Conservation (phyloP, 352 stramenopile genomes). For the Peronospora farinosa region DNA sequence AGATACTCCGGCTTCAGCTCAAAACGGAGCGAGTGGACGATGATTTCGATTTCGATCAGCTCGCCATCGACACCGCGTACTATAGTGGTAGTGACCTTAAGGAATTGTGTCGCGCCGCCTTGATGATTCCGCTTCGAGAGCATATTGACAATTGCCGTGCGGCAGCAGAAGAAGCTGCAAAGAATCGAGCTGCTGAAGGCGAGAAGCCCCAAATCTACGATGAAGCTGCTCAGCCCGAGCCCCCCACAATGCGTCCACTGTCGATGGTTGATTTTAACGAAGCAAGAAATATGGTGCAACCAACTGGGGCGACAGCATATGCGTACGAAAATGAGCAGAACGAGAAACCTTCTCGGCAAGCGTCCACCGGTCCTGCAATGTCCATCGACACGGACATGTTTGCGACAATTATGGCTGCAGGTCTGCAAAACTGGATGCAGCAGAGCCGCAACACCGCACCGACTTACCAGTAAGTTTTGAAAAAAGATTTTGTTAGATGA, state of each 20-base stretch:
- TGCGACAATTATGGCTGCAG: constrained; percentile 72
- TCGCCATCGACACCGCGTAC: constrained; percentile 83
- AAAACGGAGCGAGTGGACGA: constrained; percentile 75
- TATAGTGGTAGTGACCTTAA: constrained; percentile 96
- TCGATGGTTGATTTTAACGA: constrained; percentile 83
- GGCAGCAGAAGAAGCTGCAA: constrained; percentile 31
- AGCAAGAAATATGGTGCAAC: constrained; percentile 77
- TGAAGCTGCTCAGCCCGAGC: constrained; percentile 22
- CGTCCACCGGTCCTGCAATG: constrained; percentile 21
- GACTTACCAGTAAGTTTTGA: constrained; percentile 29
- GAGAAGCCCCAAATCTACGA: constrained; percentile 29
- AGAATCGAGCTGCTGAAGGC: constrained; percentile 21
- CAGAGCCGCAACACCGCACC: constrained; percentile 25
- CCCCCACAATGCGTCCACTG: constrained; percentile 55
- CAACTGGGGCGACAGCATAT: constrained; percentile 73
- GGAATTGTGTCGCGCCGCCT: constrained; percentile 77
- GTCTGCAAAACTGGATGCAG: constrained; percentile 82
- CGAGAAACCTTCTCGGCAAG: constrained; percentile 14
- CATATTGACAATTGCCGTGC: constrained; percentile 64
- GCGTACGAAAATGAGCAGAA: constrained; percentile 68
- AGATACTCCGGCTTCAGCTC: constrained; percentile 92
- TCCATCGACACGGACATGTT: constrained; percentile 82
- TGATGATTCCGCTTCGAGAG: constrained; percentile 85
- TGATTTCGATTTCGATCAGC: constrained; percentile 70
- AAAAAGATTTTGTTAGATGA: constrained; percentile 39